Conservation (phyloP, 768 basidiomycete genomes). For the Daedalea quercina region DNA sequence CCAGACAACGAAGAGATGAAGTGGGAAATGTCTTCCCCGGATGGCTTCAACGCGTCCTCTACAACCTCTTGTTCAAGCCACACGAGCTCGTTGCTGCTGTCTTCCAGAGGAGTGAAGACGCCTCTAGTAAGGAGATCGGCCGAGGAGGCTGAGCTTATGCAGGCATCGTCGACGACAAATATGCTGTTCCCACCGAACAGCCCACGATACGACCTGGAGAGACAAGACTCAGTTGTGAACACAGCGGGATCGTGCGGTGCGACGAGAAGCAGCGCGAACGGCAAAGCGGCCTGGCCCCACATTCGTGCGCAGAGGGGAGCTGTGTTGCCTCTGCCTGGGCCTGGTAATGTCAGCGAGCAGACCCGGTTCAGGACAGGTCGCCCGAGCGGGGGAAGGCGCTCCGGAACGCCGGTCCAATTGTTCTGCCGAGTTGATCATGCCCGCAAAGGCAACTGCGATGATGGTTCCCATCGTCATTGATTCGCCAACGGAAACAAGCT, state of each 20-base stretch:
- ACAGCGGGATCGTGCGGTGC: slow-evolving; percentile 37
- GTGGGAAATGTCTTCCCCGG: slow-evolving; percentile 15
- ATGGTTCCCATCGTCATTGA: too few relatives aligned
- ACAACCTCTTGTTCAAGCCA: slow-evolving; percentile 56
- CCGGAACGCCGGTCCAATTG: too few relatives aligned
- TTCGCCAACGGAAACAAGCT: too few relatives aligned
- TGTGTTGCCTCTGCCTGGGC: too few relatives aligned
- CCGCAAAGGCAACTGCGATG: too few relatives aligned
- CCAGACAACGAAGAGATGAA: slow-evolving; percentile 5
- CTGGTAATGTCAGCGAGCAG: too few relatives aligned
- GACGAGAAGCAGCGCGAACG: slow-evolving; percentile 28
- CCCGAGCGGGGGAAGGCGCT: too few relatives aligned
- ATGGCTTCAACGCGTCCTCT: slow-evolving; percentile 34
- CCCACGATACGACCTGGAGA: slow-evolving; percentile 48
- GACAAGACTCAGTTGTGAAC: slow-evolving; percentile 34
- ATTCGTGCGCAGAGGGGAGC: too few relatives aligned
- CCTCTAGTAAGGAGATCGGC: slow-evolving; percentile 19
- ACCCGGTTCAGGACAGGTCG: too few relatives aligned
- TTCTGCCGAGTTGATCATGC: too few relatives aligned
- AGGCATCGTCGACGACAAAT: slow-evolving; percentile 36
- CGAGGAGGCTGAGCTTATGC: slow-evolving; percentile 28
- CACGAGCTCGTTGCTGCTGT: slow-evolving; percentile 30
- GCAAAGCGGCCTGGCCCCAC: slow-evolving; percentile 7
- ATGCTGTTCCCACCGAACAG: slow-evolving; percentile 47
- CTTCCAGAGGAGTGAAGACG: slow-evolving; percentile 17